Conservation (phyloP, 176 grass and related monocot genomes). For the Aegilops tauschii region DNA sequence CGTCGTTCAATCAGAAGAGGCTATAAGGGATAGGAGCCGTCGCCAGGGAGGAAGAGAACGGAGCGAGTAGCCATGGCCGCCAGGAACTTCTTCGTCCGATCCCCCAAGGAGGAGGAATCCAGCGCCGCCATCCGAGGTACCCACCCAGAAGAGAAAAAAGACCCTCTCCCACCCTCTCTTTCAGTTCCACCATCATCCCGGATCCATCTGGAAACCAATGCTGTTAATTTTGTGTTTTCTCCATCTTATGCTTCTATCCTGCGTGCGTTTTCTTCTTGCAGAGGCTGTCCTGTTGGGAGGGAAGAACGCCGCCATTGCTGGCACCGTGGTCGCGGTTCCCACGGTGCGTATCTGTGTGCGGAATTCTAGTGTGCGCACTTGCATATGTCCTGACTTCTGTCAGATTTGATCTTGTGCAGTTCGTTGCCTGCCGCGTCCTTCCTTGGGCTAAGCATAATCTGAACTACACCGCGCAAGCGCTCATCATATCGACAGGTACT, state of each 20-base stretch:
- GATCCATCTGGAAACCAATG: no score
- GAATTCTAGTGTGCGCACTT: background rate
- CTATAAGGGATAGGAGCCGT: no score
- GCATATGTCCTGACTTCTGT: constrained; percentile 32
- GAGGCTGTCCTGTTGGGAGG: constrained; percentile 68
- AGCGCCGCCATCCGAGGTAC: background rate
- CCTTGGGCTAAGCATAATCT: constrained; percentile 99
- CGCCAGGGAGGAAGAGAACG: background rate
- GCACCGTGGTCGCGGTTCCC: constrained; percentile 61
- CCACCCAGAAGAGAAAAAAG: no score
- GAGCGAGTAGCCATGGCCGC: constrained; percentile 32
- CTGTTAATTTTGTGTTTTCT: background rate
- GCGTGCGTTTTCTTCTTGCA: constrained; percentile 6
- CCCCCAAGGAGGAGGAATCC: constrained; percentile 20
- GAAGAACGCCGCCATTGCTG: constrained; percentile 61
- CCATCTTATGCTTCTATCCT: background rate
- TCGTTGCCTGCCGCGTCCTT: constrained; percentile 82
- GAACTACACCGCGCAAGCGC: constrained; percentile 88
- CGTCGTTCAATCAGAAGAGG: background rate
- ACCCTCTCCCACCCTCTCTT: background rate
- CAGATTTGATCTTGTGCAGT: constrained; percentile 33
- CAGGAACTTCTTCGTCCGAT: constrained; percentile 24
- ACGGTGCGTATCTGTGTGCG: constrained; percentile 48
- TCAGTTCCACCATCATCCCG: no score
- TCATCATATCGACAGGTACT: constrained; percentile 95